phyloP scores from a whole-genome alignment of 2,329 filamentous ascomycete genomes.

The Pseudopyricularia javanii region DNA sequence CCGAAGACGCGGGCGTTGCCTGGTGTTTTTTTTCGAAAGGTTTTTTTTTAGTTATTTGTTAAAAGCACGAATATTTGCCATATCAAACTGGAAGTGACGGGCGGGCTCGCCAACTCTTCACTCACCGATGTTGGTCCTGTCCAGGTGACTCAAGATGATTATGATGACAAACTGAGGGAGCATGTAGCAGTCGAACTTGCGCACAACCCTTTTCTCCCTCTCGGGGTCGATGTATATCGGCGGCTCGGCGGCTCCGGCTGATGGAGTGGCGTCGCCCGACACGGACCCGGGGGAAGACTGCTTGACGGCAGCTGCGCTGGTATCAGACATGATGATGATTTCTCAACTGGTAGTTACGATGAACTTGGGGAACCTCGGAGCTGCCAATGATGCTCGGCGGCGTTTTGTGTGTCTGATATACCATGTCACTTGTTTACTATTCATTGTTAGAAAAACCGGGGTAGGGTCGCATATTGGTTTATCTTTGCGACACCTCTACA shows the following conservation, averaged over 20 bases:
- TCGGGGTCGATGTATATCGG: constrained; percentile 6
- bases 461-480: too few relatives aligned
- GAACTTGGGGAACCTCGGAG: too few relatives aligned
- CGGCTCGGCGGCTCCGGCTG: not conserved
- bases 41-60: too few relatives aligned
- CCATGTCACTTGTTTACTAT: too few relatives aligned
- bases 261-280: not conserved
- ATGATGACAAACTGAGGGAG: constrained; percentile 4
- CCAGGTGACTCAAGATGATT: constrained; percentile 5
- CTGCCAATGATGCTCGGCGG: too few relatives aligned
- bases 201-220: constrained; percentile 6
- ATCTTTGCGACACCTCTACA: too few relatives aligned
- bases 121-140: constrained; percentile 6
- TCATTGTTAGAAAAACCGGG: too few relatives aligned
- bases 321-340: too few relatives aligned
- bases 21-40: not conserved
- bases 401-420: too few relatives aligned
- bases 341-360: too few relatives aligned
- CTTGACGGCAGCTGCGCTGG: not conserved
- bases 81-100: not conserved
- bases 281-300: not conserved
- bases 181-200: constrained; percentile 8
- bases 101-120: not conserved
- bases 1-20: constrained; percentile 8
- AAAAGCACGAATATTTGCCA: too few relatives aligned